These are phyloP conservation scores for Dacryopinax primogenitus DNA, from an alignment of 768 basidiomycete genomes.

Conservation along the genomic window DNA sequence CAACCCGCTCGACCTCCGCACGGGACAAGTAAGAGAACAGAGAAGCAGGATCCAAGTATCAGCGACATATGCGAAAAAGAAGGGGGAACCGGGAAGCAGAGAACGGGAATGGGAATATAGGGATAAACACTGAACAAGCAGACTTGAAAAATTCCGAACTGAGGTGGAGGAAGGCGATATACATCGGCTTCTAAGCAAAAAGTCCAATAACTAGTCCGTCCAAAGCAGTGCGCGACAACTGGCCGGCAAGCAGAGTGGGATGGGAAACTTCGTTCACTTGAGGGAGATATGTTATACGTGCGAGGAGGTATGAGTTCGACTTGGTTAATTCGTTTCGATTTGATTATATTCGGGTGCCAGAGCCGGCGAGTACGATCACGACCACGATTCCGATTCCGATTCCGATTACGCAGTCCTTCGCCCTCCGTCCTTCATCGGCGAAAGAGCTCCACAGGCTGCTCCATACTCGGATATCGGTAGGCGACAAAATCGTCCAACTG, in stretches of 20 bases:
- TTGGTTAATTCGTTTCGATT: neutral
- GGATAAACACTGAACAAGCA: neutral
- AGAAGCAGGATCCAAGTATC: neutral
- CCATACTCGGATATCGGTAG: neutral
- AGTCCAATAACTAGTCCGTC: neutral
- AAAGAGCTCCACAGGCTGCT: slow-evolving; percentile 3
- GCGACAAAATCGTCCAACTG: slow-evolving; percentile 8
- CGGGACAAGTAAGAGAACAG: neutral
- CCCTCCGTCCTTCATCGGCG: slow-evolving; percentile 3
- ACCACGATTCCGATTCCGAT: too few species aligned
- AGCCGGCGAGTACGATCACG: too few species aligned
- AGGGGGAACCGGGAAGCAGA: neutral
- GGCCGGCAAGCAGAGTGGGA: neutral
- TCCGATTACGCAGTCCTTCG: too few species aligned
- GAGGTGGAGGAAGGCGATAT: neutral
- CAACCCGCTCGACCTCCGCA: neutral
- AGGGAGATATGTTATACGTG: neutral
- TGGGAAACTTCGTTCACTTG: neutral
- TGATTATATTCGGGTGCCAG: too few species aligned
- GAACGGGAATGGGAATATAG: neutral
- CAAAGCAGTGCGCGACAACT: neutral
- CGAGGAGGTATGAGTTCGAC: slow-evolving; percentile 1
- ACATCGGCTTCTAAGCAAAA: neutral
- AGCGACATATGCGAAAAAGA: neutral
- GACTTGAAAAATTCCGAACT: neutral